Evolutionary conservation across 371 early-diverging fungal species (phyloP), one percentile per base, ranked within the genome.

Genomic region (Mortierella sp.): DNA sequence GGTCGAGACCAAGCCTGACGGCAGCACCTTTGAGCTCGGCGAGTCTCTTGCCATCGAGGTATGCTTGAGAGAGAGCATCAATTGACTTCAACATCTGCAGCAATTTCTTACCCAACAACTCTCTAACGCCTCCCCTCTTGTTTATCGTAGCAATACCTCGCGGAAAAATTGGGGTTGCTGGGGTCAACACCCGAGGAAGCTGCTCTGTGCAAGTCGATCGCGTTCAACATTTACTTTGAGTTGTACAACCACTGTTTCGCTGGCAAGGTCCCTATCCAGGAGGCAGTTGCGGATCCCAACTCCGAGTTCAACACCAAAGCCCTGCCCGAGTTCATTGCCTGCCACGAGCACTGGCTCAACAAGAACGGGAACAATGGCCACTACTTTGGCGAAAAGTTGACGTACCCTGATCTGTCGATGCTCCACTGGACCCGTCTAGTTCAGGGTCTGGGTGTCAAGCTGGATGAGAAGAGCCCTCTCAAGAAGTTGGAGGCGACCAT

Each of bases 281-380:
- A 77, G 26, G 47, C 64, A 1, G 43, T 71, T 37, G 63, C 66
- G 1, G 77, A 77, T 37, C 58, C 66, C 10, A 34, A 53, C 10
- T 77, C 77, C 2, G 71, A 67, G 5, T 71, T 74, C 71, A 70
- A n/a, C 10, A 52, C 63, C 34, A 72, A 80, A 37, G 65, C 64
- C 0, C 43, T 77, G 41, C 77, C 82, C 0, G 69, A 73, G 26
- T 81, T 77, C 45, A 37, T 71, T 7, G 43, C 55, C 10, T 58
- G 48, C 43, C 82, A 81, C 26, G 74, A 77, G 37, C 53, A 71
- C 1, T 77, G 77, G 82, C 43, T 81, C 31, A 67, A 65, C 65
- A 73, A 77, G 68, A 81, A 81, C 34, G 82, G 82, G 22, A 74
- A 81, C 70, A 81, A 81, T 71, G 82, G 81, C 8, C 74, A 77